Evolutionary conservation across 176 grass and related monocot genomes (phyloP).

Genomic region (Poa pratensis): DNA sequence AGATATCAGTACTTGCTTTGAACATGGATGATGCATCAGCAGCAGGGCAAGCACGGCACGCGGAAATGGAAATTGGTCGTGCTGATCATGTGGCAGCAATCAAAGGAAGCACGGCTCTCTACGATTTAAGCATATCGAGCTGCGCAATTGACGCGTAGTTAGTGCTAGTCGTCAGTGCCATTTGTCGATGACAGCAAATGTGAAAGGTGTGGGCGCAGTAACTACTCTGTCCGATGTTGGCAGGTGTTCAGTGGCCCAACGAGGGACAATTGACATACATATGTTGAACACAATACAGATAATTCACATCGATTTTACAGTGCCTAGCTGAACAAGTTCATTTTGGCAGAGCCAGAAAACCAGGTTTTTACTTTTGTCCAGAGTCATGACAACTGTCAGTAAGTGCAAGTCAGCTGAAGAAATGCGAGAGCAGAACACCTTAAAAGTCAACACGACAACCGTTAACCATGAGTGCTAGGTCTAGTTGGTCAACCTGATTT

Average conservation of each 20-base stretch:
- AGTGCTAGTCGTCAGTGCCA: not conserved
- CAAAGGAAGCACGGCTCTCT: not conserved
- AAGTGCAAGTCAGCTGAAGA: not conserved
- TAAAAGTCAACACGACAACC: not conserved
- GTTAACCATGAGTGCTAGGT: not conserved
- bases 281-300: not conserved
- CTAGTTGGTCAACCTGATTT: conserved; percentile 8
- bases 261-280: not conserved
- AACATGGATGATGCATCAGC: not conserved
- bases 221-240: not conserved
- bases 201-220: not conserved
- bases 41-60: not conserved
- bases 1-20: not conserved
- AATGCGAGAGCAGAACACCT: not conserved
- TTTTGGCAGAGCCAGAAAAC: not conserved
- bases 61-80: not conserved
- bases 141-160: not conserved
- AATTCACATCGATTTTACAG: not conserved
- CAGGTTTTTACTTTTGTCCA: not conserved
- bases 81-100: not conserved
- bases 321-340: not conserved
- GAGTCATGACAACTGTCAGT: not conserved
- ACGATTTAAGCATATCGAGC: not conserved
- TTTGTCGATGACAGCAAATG: not conserved
- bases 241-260: not conserved